phyloP scores from a whole-genome alignment of 1,139 yeast species.

The Fermentozyma sake region DNA sequence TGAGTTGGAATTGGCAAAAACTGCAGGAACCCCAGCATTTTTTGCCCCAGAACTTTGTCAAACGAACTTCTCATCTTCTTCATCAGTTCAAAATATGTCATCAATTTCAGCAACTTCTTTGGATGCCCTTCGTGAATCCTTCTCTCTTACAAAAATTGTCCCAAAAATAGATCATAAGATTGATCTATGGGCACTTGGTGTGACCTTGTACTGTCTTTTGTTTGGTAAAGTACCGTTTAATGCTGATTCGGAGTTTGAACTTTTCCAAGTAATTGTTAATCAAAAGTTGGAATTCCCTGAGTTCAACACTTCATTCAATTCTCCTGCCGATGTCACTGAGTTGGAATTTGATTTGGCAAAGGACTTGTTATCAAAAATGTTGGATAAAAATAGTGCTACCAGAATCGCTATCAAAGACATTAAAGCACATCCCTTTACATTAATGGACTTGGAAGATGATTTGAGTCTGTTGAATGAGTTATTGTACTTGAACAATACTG shows the following conservation, averaged over 20 bases:
- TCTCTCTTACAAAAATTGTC: constrained; percentile 16
- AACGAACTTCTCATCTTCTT: constrained; percentile 27
- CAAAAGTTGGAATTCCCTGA: constrained; percentile 61
- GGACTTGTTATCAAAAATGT: constrained; percentile 58
- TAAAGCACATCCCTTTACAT: constrained; percentile 75
- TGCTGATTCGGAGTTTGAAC: constrained; percentile 82
- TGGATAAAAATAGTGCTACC: constrained; percentile 65
- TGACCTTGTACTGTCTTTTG: constrained; percentile 80
- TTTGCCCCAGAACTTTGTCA: constrained; percentile 74
- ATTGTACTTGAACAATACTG: constrained; percentile 26
- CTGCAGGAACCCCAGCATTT: constrained; percentile 90
- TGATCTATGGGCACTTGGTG: constrained; percentile 97
- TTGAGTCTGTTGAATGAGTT: constrained; percentile 36
- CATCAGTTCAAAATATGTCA: constrained; percentile 2
- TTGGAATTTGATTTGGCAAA: constrained; percentile 59
- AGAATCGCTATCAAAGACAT: constrained; percentile 72
- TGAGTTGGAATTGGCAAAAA: constrained; percentile 81
- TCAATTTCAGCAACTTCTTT: constrained; percentile 20
- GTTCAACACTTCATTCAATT: constrained; percentile 34
- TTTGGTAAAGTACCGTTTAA: constrained; percentile 89
- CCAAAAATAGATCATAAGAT: constrained; percentile 68
- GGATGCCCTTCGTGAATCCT: constrained; percentile 19
- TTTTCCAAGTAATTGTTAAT: constrained; percentile 78
- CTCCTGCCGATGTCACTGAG: constrained; percentile 31
- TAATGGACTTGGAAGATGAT: constrained; percentile 52